Evolutionary conservation across 495 filamentous ascomycete species (phyloP), one percentile per base, ranked within the genome.

Genomic region (Lophium mytilinum): DNA sequence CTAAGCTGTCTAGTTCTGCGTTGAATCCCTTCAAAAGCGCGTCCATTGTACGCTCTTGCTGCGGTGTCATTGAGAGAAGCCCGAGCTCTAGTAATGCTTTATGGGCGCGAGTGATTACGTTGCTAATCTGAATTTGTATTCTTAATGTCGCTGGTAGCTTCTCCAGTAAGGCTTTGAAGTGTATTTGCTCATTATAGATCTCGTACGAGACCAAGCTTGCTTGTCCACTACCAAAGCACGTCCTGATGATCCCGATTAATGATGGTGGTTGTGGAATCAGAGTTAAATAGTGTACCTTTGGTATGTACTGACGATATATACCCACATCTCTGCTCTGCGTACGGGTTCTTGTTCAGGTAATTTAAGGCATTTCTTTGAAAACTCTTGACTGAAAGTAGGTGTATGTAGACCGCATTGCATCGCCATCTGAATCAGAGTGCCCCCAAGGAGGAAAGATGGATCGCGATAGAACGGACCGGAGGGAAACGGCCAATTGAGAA

Each of bases 31-130:
- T 51, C 48, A 51, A 51, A 35, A 51, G 48, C 21, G 48, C 48
- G 48, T 51, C 48, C 48, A 51, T 51, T 17, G 48, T 51, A 51
- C 48, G 48, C 48, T 51, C 48, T 11, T 51, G 48, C 48, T 51
- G 48, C 48, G 19, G 17, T 6, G 48, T 51, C 48, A 51, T 51
- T 35, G 48, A 34, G 3, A 35, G 18, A 30, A 51, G 30, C 19
- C 48, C 48, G 11, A 51, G 17, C 34, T 51, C 30, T 11, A 51
- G 48, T 51, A 51, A 36, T 3, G 48, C 17, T 35, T 51, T 51
- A 35, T 51, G 17, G 18, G 48, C 48, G 19, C 48, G 19, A 34
- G 18, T 35, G 30, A 51, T 35, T 6, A 51, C 35, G 48, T 51
- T 35, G 19, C 48, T 51, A 11, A 51, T 51, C 35, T 51, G 48